Evolutionary conservation across 176 grass and related monocot species (phyloP).

Genomic region (Oryza glaberrima): DNA sequence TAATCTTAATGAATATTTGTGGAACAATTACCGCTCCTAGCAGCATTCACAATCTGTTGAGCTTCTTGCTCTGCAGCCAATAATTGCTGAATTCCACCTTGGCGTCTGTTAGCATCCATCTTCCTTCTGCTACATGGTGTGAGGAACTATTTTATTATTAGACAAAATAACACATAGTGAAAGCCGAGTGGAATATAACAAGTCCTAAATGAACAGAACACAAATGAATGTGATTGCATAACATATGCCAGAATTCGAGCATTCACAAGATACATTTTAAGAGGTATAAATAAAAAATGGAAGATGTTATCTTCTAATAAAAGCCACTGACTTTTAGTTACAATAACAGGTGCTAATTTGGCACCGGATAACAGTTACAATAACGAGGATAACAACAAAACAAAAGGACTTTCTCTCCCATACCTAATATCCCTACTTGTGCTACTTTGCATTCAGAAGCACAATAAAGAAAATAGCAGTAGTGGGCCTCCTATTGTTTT

Average conservation of each 20-base stretch:
- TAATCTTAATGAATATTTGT: neutral
- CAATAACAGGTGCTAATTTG: neutral
- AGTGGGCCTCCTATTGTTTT: neutral
- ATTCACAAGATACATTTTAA: neutral
- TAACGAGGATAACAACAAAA: neutral
- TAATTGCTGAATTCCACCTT: constrained; percentile 73
- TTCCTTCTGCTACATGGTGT: constrained; percentile 8
- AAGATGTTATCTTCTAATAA: neutral
- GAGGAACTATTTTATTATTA: neutral
- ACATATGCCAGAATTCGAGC: neutral
- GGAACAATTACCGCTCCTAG: constrained; percentile 45
- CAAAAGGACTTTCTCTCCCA: neutral
- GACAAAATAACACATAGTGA: neutral
- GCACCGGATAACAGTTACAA: neutral
- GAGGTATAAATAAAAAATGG: neutral
- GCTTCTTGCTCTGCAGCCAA: constrained; percentile 79
- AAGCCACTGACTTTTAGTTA: neutral
- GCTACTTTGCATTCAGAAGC: neutral
- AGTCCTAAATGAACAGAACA: neutral
- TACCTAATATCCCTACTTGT: no score
- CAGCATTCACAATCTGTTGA: constrained; percentile 70
- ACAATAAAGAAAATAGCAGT: neutral
- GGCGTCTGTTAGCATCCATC: constrained; percentile 68
- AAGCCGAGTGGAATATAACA: neutral
- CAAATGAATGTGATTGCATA: neutral